Percentiles rank a stretch among this genome's conserved stretches.
Evolutionary conservation across 805 yeast species (phyloP).

Genomic region (Yarrowia deformans): DNA sequence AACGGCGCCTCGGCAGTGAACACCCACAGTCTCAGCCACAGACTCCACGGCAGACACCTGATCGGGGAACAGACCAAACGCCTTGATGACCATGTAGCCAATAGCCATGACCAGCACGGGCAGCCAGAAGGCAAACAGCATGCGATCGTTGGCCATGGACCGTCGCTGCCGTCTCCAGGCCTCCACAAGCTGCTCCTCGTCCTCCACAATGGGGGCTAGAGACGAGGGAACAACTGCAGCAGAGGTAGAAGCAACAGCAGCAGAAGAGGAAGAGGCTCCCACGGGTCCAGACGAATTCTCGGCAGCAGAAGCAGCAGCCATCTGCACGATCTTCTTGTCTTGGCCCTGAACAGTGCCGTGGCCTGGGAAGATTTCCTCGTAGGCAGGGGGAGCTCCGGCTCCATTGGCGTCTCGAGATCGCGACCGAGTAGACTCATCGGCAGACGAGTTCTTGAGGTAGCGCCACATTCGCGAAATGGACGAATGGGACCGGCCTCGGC

Average conservation of each 20-base stretch:
- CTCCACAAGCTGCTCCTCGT: slow-evolving; percentile 45
- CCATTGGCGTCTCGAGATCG: slow-evolving; percentile 36
- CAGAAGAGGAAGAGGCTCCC: slow-evolving; percentile 24
- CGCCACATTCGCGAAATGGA: slow-evolving; percentile 38
- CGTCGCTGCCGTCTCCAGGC: slow-evolving; percentile 54
- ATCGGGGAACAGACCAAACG: slow-evolving; percentile 58
- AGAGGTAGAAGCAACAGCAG: slow-evolving; percentile 18
- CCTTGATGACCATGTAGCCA: slow-evolving; percentile 52
- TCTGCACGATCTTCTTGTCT: slow-evolving; percentile 26
- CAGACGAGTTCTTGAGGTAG: slow-evolving; percentile 31
- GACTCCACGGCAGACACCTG: slow-evolving; percentile 20
- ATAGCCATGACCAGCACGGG: slow-evolving; percentile 63
- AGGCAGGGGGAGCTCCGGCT: slow-evolving; percentile 44
- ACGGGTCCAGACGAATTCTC: slow-evolving; percentile 34
- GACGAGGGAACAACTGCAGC: slow-evolving; percentile 7
- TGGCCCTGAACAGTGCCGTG: background rate
- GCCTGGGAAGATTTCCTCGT: slow-evolving; percentile 45
- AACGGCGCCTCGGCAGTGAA: slow-evolving; percentile 25
- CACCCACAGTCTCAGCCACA: slow-evolving; percentile 25
- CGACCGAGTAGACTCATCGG: slow-evolving; percentile 18
- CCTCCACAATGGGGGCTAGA: slow-evolving; percentile 37
- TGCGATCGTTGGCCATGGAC: slow-evolving; percentile 71
- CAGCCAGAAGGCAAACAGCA: slow-evolving; percentile 89
- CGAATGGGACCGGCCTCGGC: slow-evolving; percentile 25
- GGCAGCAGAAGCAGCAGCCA: slow-evolving; percentile 31